These are phyloP conservation scores for Halenospora varia DNA, from an alignment of 495 filamentous ascomycete species.

Conservation along the genomic window DNA sequence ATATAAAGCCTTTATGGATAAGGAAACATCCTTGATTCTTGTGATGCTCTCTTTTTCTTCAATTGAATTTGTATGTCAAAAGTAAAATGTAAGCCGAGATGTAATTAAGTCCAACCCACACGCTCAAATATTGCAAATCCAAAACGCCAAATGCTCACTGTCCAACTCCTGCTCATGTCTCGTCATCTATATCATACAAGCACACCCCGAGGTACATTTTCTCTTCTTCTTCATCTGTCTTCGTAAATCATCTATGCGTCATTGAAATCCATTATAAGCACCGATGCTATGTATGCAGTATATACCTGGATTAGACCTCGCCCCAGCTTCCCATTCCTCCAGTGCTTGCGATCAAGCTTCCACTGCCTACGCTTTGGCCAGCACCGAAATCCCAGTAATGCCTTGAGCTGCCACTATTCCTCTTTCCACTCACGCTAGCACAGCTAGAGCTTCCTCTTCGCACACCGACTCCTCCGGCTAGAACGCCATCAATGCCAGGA, in stretches of 20 bases:
- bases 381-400: slow-evolving; percentile 88
- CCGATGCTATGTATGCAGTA: background rate
- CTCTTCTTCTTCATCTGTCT: background rate
- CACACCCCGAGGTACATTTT: background rate
- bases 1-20: too few species aligned
- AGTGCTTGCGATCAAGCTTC: slow-evolving; percentile 51
- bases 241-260: background rate
- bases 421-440: slow-evolving; percentile 71
- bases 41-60: too few species aligned
- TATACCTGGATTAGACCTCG: background rate
- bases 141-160: too few species aligned
- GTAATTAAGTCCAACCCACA: too few species aligned
- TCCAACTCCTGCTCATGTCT: too few species aligned
- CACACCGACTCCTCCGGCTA: slow-evolving; percentile 24
- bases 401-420: slow-evolving; percentile 59
- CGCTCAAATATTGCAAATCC: too few species aligned
- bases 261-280: background rate
- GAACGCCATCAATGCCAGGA: slow-evolving; percentile 32
- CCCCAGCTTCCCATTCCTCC: background rate
- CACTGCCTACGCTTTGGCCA: slow-evolving; percentile 61
- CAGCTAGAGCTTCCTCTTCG: slow-evolving; percentile 63
- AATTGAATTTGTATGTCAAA: too few species aligned
- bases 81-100: too few species aligned
- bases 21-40: too few species aligned
- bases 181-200: background rate